Conservation (phyloP, 1,139 yeast genomes). For the Candida smagusa region DNA sequence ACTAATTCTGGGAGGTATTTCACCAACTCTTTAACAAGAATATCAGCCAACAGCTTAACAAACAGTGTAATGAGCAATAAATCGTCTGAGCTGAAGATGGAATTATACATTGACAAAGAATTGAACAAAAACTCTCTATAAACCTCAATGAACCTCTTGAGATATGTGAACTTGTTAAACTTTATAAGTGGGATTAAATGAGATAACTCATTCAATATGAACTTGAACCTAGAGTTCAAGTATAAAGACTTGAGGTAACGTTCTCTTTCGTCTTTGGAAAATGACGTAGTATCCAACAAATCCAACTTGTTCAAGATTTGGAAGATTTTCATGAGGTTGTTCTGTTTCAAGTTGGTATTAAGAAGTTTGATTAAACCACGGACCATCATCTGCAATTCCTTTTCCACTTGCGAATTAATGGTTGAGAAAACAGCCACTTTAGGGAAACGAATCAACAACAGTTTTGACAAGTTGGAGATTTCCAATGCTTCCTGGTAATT, state of each 20-base stretch:
- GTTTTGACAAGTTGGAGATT: constrained; percentile 64
- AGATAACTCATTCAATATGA: constrained; percentile 56
- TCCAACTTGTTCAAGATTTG: constrained; percentile 71
- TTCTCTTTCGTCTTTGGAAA: constrained; percentile 10
- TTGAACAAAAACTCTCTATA: constrained; percentile 80
- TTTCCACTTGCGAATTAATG: constrained; percentile 53
- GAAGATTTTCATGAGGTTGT: constrained; percentile 72
- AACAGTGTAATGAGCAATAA: constrained; percentile 30
- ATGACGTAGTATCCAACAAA: constrained; percentile 16
- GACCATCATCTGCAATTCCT: constrained; percentile 62
- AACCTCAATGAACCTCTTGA: constrained; percentile 77
- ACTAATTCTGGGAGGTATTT: constrained; percentile 25
- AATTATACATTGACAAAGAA: constrained; percentile 62
- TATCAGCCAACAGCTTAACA: constrained; percentile 27
- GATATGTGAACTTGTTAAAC: constrained; percentile 56
- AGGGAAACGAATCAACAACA: constrained; percentile 68
- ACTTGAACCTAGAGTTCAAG: constrained; percentile 56
- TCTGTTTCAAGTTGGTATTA: constrained; percentile 73
- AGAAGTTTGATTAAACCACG: constrained; percentile 65
- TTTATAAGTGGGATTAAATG: constrained; percentile 53
- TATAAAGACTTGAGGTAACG: constrained; percentile 43
- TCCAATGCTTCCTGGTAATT: constrained; percentile 89
- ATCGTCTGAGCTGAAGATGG: constrained; percentile 45
- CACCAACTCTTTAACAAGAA: constrained; percentile 26
- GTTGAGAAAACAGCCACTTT: constrained; percentile 52